phyloP scores from a whole-genome alignment of 345 rosid species.

The Pugionium cornutum region DNA sequence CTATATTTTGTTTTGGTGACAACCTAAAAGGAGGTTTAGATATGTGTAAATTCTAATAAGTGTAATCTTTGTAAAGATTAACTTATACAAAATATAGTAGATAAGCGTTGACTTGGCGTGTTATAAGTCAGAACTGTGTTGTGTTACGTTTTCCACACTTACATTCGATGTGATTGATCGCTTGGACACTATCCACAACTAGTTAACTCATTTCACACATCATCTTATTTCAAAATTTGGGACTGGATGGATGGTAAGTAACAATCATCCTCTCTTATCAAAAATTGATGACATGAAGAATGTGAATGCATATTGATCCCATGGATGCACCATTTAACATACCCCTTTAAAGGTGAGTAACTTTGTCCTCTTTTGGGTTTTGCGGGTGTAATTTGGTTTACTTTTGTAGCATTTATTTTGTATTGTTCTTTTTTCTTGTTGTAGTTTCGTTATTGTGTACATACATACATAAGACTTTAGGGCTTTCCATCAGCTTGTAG shows the following conservation, averaged over 20 bases:
- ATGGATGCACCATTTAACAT: neutral
- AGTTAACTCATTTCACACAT: constrained; percentile 1
- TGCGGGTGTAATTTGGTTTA: constrained; percentile 34
- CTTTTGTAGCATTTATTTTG: constrained; percentile 20
- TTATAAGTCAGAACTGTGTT: too few relatives aligned
- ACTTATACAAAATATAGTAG: too few relatives aligned
- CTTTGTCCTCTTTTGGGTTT: constrained; percentile 12
- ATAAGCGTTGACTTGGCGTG: too few relatives aligned
- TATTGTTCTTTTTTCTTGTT: neutral
- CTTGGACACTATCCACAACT: constrained; percentile 69
- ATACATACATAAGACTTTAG: constrained; percentile 6
- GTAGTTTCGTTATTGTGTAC: constrained; percentile 33
- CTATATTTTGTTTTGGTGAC: too few relatives aligned
- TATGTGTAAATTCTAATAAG: too few relatives aligned
- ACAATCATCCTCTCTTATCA: neutral
- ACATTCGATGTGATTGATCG: constrained; percentile 79
- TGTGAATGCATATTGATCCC: neutral
- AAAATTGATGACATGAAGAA: constrained; percentile 3
- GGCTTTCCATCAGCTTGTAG: too few relatives aligned
- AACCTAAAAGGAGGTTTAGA: too few relatives aligned
- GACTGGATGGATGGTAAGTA: neutral
- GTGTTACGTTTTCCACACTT: too few relatives aligned
- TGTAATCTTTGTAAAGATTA: too few relatives aligned
- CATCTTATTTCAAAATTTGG: neutral
- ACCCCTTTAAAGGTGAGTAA: constrained; percentile 7